These are phyloP conservation scores for Coccinonectria pachysandricola DNA, from an alignment of 2,329 filamentous ascomycete species.

Conservation along the genomic window DNA sequence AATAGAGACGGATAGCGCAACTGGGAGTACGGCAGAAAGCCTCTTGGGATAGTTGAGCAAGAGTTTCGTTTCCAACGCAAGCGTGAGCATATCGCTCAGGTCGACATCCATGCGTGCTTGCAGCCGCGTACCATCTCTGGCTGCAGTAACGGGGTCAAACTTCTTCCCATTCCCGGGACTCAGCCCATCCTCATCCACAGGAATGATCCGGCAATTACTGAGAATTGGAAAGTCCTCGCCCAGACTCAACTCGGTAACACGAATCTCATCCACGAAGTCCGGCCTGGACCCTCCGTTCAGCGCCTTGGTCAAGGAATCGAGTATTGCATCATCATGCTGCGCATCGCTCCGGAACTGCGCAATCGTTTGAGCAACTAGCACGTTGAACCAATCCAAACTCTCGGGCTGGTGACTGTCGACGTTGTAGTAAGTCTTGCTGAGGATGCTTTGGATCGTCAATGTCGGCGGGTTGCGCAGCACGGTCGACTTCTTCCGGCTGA, in stretches of 20 bases:
- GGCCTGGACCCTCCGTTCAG: constrained; percentile 82
- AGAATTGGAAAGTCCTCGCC: constrained; percentile 98
- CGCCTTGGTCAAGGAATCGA: constrained; percentile 72
- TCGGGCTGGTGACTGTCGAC: constrained; percentile 92
- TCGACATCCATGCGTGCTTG: constrained; percentile 97
- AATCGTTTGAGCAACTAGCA: constrained; percentile 90
- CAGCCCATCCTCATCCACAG: constrained; percentile 70
- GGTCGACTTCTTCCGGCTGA: constrained; percentile 58
- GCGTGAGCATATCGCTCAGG: constrained; percentile 86
- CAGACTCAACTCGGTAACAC: constrained; percentile 83
- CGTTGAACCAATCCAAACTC: constrained; percentile 97
- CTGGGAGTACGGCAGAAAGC: constrained; percentile 77
- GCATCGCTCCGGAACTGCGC: constrained; percentile 91
- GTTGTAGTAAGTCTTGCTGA: constrained; percentile 97
- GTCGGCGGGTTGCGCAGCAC: constrained; percentile 63
- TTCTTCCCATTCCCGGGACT: constrained; percentile 40
- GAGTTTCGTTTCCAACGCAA: constrained; percentile 89
- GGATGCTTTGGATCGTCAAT: constrained; percentile 84
- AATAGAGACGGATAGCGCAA: constrained; percentile 83
- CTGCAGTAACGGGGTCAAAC: constrained; percentile 42
- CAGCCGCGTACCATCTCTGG: constrained; percentile 59
- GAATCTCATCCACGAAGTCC: constrained; percentile 87
- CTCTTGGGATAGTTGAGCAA: constrained; percentile 92
- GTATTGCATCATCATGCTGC: constrained; percentile 80
- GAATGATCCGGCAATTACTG: constrained; percentile 93